Base-by-base conservation (phyloP, 306 rosid genomes). In the Prosopis cineraria region DNA sequence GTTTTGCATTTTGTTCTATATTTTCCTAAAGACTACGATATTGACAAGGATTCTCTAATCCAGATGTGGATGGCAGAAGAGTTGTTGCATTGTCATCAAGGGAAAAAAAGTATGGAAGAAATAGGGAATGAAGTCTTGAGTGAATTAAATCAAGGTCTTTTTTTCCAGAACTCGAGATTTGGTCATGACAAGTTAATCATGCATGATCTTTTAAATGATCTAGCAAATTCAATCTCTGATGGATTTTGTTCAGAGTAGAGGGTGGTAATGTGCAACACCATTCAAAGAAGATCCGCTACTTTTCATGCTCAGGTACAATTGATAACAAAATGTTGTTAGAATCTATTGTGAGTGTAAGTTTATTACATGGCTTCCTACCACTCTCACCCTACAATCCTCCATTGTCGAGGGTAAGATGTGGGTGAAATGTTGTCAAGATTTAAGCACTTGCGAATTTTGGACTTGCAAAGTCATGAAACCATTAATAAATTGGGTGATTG, bases 161-260 rank as follows among this genome's bases (percentile, higher is more conserved):
- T 65, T 20, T 22, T 65, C 45, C 45, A 64, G 19, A 17, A 33
- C 17, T 33, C 41, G 8, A 19, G 31, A 55, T 9, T 2, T 22
- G 6, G 3, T 55, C 31, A 7, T 2, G 9, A 62, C 12, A 7
- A 7, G 2, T 19, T 63, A 20, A 16, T 7, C 29, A 65, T 65
- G 70, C 70, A 65, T 36, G 69, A 64, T 64, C 45, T 64, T 64
- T 44, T 64, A 9, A 64, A 34, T 33, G 69, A 64, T 64, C 3
- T 65, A 37, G 47, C 70, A 3, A 65, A 37, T n/a, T 65, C 70
- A 65, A 41, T 36, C 2, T 65, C 47, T 19, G 47, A 39, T 36
- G 47, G 40, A 19, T 65, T 34, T 65, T 65, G 30, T 36, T 19
- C 20, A 5, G 29, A 9, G 1, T 65, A 1, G 70, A 65, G 5